phyloP scores from a whole-genome alignment of 805 yeast species.

The Barnettozyma wickerhamii region DNA sequence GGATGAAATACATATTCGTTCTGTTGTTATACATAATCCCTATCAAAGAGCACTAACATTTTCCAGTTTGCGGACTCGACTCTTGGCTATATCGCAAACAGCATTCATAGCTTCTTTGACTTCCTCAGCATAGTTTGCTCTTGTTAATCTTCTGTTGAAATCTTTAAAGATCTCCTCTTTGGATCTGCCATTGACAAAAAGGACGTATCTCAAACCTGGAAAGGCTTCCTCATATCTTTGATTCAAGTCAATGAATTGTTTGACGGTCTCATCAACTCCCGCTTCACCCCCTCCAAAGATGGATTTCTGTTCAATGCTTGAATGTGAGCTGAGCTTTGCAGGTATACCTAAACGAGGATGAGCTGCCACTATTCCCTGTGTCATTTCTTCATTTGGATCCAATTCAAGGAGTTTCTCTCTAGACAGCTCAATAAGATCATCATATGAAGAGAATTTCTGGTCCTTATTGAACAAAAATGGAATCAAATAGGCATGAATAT shows the following conservation, averaged over 20 bases:
- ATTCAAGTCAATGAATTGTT: slow-evolving; percentile 49
- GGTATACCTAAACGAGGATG: slow-evolving; percentile 87
- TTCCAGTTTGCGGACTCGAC: slow-evolving; percentile 57
- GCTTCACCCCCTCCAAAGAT: slow-evolving; percentile 49
- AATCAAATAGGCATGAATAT: slow-evolving; percentile 17
- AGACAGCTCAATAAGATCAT: slow-evolving; percentile 16
- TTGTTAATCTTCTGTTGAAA: slow-evolving; percentile 54
- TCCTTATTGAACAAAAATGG: slow-evolving; percentile 12
- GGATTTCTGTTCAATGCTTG: slow-evolving; percentile 66
- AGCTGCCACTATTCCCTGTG: slow-evolving; percentile 65
- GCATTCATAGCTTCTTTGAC: slow-evolving; percentile 69
- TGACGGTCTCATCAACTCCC: slow-evolving; percentile 32
- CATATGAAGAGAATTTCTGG: slow-evolving; percentile 7
- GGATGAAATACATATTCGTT: no score
- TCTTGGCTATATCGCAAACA: slow-evolving; percentile 88
- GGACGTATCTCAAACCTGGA: slow-evolving; percentile 78
- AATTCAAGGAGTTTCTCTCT: slow-evolving; percentile 11
- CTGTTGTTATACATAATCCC: no score
- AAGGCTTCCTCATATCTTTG: slow-evolving; percentile 55
- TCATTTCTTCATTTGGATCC: slow-evolving; percentile 13
- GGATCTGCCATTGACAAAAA: slow-evolving; percentile 81
- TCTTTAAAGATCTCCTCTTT: slow-evolving; percentile 59
- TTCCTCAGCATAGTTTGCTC: slow-evolving; percentile 53
- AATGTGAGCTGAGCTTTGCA: slow-evolving; percentile 54
- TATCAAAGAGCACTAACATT: background rate